phyloP scores from a whole-genome alignment of 176 grass and related monocot genomes.

The Calamus simplicifolius region DNA sequence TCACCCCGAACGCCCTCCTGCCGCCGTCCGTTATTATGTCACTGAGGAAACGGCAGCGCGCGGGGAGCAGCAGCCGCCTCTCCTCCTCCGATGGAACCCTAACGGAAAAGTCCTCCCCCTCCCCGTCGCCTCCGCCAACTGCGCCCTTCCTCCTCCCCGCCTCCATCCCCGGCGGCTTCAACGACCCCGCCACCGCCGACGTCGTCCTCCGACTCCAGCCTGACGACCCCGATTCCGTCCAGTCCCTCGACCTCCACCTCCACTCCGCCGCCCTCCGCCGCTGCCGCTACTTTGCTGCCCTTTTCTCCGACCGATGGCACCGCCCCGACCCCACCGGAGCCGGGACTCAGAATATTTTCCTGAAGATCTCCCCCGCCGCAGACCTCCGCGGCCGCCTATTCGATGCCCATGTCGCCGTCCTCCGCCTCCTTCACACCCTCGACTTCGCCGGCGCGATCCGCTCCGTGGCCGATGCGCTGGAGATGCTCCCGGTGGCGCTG shows the following conservation, averaged over 20 bases:
- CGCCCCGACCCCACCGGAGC: neutral
- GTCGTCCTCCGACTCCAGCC: neutral
- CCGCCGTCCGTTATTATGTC: no score
- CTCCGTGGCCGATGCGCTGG: slow-evolving; percentile 40
- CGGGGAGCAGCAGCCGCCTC: no score
- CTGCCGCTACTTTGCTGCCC: slow-evolving; percentile 47
- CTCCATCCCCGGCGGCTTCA: no score
- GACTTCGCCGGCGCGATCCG: slow-evolving; percentile 41
- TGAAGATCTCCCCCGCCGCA: neutral
- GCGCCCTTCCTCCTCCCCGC: no score
- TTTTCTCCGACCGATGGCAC: slow-evolving; percentile 44
- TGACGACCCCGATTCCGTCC: neutral
- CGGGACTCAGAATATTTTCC: neutral
- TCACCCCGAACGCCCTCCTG: no score
- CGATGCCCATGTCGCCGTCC: slow-evolving; percentile 44
- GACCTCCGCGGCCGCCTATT: slow-evolving; percentile 20
- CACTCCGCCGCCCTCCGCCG: slow-evolving; percentile 40
- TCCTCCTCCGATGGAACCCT: no score
- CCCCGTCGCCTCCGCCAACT: no score
- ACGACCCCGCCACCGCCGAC: no score
- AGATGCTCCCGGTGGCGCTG: slow-evolving; percentile 53
- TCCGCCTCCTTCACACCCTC: slow-evolving; percentile 59
- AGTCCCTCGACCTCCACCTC: slow-evolving; percentile 18
- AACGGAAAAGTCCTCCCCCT: no score
- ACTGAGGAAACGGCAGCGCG: no score